Evolutionary conservation across 208 protist species (phyloP), one percentile per base, ranked within the genome.

Genomic region (Crithidia bombi): DNA sequence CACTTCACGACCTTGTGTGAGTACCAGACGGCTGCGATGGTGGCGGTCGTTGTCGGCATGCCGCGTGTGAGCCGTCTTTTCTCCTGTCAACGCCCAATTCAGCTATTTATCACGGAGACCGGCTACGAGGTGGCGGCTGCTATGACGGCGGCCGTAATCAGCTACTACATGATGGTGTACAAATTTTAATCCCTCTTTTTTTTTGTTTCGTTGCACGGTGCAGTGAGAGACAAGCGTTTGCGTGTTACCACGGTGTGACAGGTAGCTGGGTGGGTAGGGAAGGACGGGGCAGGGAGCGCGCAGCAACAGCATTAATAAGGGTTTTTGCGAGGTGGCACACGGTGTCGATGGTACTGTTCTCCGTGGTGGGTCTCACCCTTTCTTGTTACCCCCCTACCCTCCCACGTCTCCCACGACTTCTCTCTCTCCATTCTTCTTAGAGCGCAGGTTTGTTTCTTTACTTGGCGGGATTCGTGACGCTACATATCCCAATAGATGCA

Each of bases 1-100:
- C 69, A 86, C 19, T 85, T 75, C 50, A 75, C 51, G n/a, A 86
- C 80, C 5, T 57, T 94, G 17, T 54, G 43, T 14, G 86, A 93
- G 49, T 94, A 94, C 64, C 73, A 94, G 63, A 58, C 69, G 5
- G 86, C 75, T 11, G 91, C 79, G 1, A 55, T 93, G 41, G 50
- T 88, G 2, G 74, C 80, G 2, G 81, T 85, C 11, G 28, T 74
- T 21, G n/a, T 92, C n/a, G 64, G 73, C 12, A 79, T 86, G 54
- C 81, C 83, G 26, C 77, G 85, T 51, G 55, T 88, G 32, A 81
- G 91, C 70, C 81, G 81, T 26, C 78, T 78, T 71, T 88, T 96
- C 49, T 70, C 78, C 17, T 80, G 85, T 55, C 91, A 96, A 59
- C 89, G 91, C 14, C 91, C 91, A 15, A 63, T 96, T 56, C 85